These are phyloP conservation scores for Aureobasidium pullulans DNA, from an alignment of 2,329 filamentous ascomycete species.

Conservation along the genomic window DNA sequence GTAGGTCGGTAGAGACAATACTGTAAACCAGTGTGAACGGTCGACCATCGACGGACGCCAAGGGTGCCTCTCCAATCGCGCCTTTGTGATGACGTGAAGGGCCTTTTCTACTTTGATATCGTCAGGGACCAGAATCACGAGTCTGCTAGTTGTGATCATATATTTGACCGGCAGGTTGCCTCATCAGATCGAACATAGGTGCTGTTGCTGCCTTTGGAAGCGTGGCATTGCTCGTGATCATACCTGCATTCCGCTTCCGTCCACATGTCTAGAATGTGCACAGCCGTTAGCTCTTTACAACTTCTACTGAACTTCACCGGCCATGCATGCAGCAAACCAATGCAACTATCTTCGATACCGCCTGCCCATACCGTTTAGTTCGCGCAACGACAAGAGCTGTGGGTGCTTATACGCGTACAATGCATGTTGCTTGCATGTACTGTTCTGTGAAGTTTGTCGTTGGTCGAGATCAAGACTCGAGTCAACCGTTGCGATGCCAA, in stretches of 20 bases:
- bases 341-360: background rate
- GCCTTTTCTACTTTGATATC: background rate
- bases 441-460: no score
- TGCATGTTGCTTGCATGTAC: no score
- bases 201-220: background rate
- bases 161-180: background rate
- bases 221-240: background rate
- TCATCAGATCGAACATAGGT: background rate
- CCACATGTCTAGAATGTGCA: background rate
- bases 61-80: background rate
- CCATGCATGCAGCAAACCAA: constrained; percentile 3
- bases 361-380: background rate
- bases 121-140: background rate
- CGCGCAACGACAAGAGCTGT: no score
- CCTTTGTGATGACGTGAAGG: background rate
- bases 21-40: background rate
- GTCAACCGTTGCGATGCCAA: no score
- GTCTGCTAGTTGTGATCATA: background rate
- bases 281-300: background rate
- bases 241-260: constrained; percentile 4
- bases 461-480: no score
- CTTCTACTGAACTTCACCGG: background rate
- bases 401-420: no score
- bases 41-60: background rate
- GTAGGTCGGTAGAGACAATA: background rate